Conservation (phyloP, 2,329 filamentous ascomycete genomes). For the Apiospora aurea region DNA sequence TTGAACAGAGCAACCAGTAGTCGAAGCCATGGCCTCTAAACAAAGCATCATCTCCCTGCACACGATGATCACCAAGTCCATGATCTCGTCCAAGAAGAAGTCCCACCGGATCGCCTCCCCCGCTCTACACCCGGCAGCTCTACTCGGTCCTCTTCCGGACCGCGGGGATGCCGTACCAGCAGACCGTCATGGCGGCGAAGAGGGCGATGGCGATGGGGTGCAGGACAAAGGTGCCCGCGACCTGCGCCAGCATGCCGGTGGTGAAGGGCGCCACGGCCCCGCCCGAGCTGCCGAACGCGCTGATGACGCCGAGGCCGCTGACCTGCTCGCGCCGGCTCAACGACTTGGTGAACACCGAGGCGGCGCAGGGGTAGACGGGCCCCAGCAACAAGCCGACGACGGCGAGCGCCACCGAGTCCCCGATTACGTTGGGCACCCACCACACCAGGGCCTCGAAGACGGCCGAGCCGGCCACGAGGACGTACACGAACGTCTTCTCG, state of each 20-base stretch:
- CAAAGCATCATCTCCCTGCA: constrained; percentile 4
- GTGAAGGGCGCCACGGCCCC: constrained; percentile 72
- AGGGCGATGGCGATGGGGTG: constrained; percentile 72
- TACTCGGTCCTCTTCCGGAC: constrained; percentile 67
- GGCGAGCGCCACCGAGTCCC: constrained; percentile 70
- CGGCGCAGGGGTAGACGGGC: constrained; percentile 79
- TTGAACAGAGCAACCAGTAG: not conserved
- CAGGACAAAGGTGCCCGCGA: constrained; percentile 67
- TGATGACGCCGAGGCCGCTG: constrained; percentile 71
- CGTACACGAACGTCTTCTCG: constrained; percentile 73
- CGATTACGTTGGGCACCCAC: constrained; percentile 78
- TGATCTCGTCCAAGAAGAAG: constrained; percentile 11
- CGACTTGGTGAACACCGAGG: constrained; percentile 66
- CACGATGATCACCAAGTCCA: constrained; percentile 11
- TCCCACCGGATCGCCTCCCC: not conserved
- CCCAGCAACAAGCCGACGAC: constrained; percentile 79
- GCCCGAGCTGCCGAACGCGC: constrained; percentile 72
- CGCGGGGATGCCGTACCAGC: constrained; percentile 68
- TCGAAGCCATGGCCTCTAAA: constrained; percentile 5
- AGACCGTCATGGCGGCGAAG: constrained; percentile 69
- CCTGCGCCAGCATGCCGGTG: constrained; percentile 69
- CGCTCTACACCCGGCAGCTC: constrained; percentile 28
- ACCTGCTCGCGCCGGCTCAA: constrained; percentile 67
- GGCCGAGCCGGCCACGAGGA: constrained; percentile 65
- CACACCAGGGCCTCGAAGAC: constrained; percentile 80